Conservation (phyloP, 495 filamentous ascomycete species). For the Podospora tetraspora region DNA sequence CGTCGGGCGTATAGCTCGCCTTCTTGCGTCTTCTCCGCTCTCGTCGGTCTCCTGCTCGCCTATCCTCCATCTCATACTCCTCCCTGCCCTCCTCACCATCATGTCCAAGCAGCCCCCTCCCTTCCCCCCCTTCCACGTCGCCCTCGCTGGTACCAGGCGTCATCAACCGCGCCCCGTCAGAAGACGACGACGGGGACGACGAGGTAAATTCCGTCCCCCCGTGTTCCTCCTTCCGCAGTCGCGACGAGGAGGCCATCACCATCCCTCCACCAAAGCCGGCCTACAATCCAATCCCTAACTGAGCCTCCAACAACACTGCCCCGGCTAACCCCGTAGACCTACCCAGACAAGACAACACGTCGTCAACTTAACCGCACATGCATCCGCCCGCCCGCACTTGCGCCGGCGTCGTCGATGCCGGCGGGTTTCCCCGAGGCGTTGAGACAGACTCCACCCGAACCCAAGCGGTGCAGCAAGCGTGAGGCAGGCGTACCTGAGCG, state of each 20-base stretch:
- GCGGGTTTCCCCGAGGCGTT: not conserved
- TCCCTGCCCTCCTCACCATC: slow-evolving; percentile 6
- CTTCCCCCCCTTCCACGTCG: slow-evolving; percentile 10
- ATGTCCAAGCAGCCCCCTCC: not conserved
- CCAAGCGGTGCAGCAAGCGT: too few species aligned
- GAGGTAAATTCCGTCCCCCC: not conserved
- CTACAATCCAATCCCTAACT: not conserved
- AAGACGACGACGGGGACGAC: slow-evolving; percentile 7
- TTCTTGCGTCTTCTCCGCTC: not conserved
- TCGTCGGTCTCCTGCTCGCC: not conserved
- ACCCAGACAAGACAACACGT: not conserved
- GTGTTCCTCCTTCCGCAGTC: not conserved
- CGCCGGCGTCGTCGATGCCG: not conserved
- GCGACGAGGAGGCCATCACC: not conserved
- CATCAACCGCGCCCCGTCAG: slow-evolving; percentile 11
- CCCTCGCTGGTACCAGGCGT: slow-evolving; percentile 19
- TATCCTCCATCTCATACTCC: slow-evolving; percentile 3
- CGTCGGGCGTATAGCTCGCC: slow-evolving; percentile 64
- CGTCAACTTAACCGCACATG: not conserved
- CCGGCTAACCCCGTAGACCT: too few species aligned
- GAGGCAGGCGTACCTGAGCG: too few species aligned
- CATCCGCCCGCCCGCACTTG: not conserved
- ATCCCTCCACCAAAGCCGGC: not conserved
- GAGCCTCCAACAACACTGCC: not conserved
- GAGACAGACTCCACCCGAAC: not conserved